Evolutionary conservation across 2,329 filamentous ascomycete species (phyloP), one percentile per base, ranked within the genome.

Genomic region (Trichoderma gracile): DNA sequence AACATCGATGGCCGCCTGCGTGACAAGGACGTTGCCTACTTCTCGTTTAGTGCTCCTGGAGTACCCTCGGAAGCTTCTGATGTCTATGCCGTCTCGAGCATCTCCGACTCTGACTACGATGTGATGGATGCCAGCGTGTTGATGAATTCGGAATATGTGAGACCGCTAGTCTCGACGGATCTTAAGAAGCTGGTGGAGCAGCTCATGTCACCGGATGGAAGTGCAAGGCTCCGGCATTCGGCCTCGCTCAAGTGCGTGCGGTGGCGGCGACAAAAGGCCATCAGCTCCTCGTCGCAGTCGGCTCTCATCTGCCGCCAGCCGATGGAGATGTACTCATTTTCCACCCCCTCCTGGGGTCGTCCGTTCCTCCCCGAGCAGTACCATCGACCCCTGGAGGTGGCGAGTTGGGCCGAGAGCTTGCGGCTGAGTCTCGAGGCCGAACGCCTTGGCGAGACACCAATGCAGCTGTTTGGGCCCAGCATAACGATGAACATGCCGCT

Each of bases 61-160:
- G 81, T 82, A 25, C 71, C 71, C 17, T 72, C 76, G 33, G 67
- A 74, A 56, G 71, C 76, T 1, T 74, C 75, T 14, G 79, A 79
- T 65, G 86, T 89, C 3, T 96, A 91, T 72, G 87, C 91, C 0
- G 83, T 97, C 21, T 97, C 94, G 1, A 95, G 90, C 21, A 85
- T 85, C 14, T 81, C 85, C 25, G 86, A 84, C 1, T 84, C 85
- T 23, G 92, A 97, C 71, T 79, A 87, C 66, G 92, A 97, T 45
- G 87, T 84, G 49, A 96, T 98, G 89, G 94, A 98, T 74, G 94
- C 93, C 19, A 97, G 92, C 71, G 81, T 96, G 0, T 83, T 98
- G 19, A 98, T 98, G 94, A 93, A 89, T 63, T 89, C 93, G 1
- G 91, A 95, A 71, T 98, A 97, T 73, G 81, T 95, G 15, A 89